Base-by-base conservation (phyloP, 2,329 filamentous ascomycete genomes). In the Sarocladium kiliense region DNA sequence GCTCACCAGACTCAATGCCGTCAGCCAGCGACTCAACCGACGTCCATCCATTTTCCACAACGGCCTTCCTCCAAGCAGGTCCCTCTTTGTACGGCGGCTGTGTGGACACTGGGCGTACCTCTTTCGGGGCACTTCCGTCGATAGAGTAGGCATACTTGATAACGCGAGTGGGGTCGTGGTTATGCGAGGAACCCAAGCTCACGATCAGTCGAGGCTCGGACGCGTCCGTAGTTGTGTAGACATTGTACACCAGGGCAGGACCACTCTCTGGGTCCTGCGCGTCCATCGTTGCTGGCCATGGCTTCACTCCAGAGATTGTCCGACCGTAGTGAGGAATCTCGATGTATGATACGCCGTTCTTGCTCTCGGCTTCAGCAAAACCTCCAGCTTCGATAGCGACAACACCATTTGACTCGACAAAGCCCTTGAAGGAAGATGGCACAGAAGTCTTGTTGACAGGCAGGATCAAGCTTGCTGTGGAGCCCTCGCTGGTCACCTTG, bases 401-500 rank as follows among this genome's bases (percentile, higher is more conserved):
- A 12, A 58, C 14, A 37, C 56, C 55, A 27, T 53, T 54, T 1
- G 56, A 54, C 53, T 63, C 59, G 1, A 60, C 55, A 26, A 62
- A 63, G 2, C 61, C 61, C 3, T 14, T 23, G 54, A 62, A 63
- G 16, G 19, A 59, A 2, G 27, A 54, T 3, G 55, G 57, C 2
- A 54, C 42, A 6, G 21, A 30, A 9, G 23, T 21, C 6, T 61
- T 61, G 19, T 21, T 32, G 19, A 61, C 36, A 11, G 57, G 57
- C 14, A 61, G 41, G 41, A 44, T 25, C 41, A 44, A 16, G 9
- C 7, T 16, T 6, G 41, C 41, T 3, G 41, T 25, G 7, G 21
- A 44, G 11, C n/a, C 41, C 16, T 80, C 75, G 18, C 80, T 63
- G 0, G 69, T 69, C 25, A 79, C 65, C 49, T 70, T 68, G 25